Conservation (phyloP, 345 rosid genomes). For the Eucalyptus melliodora region DNA sequence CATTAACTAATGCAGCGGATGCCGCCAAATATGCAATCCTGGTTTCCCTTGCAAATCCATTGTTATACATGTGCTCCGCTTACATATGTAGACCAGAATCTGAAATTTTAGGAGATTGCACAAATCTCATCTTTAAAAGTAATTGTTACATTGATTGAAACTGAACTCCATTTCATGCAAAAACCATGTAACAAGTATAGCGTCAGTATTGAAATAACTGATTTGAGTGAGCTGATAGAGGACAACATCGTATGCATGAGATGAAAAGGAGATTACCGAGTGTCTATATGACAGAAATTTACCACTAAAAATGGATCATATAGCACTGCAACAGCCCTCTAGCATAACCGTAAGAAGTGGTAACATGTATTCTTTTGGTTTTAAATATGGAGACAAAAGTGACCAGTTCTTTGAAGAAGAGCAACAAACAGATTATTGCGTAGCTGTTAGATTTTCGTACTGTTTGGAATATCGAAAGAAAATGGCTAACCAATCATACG, state of each 20-base stretch:
- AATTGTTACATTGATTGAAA: not conserved
- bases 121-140: not conserved
- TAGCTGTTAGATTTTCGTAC: not conserved
- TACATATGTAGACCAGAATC: not conserved
- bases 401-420: not conserved
- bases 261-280: not conserved
- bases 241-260: not conserved
- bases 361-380: not conserved
- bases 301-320: not conserved
- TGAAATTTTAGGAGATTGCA: not conserved
- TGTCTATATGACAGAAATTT: not conserved
- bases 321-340: not conserved
- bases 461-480: not conserved
- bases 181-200: not conserved
- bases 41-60: not conserved
- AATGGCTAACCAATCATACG: not conserved
- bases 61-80: not conserved
- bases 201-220: not conserved
- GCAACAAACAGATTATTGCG: not conserved
- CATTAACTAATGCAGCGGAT: not conserved
- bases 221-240: not conserved
- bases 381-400: not conserved
- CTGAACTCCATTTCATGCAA: not conserved
- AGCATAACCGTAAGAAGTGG: not conserved
- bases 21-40: not conserved